These are phyloP conservation scores for Setaria viridis DNA, from an alignment of 202 grass and related monocot species.

Conservation along the genomic window DNA sequence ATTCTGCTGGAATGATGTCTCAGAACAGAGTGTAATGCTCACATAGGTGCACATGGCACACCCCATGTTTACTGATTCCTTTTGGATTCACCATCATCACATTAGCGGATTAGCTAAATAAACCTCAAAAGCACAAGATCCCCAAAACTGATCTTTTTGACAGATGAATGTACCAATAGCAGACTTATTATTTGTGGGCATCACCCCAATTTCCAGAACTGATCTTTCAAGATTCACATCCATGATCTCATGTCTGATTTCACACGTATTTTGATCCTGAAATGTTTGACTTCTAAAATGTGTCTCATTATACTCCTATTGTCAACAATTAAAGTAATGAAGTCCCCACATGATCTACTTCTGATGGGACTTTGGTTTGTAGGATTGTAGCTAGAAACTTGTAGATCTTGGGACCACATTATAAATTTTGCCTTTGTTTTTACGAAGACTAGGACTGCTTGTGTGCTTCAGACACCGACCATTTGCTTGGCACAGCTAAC, in stretches of 20 bases:
- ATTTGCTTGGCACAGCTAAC: conserved; percentile 34
- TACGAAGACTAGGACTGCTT: conserved; percentile 3
- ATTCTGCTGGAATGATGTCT: conserved; percentile 53
- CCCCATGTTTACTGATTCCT: conserved; percentile 39
- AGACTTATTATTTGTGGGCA: background rate
- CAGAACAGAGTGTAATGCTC: conserved; percentile 20
- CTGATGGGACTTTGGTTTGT: conserved; percentile 23
- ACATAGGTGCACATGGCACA: conserved; percentile 21
- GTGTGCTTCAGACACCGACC: conserved; percentile 22
- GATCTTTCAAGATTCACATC: conserved; percentile 9
- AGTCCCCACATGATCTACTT: conserved; percentile 28
- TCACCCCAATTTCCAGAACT: background rate
- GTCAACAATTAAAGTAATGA: conserved; percentile 50
- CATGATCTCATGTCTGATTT: conserved; percentile 13
- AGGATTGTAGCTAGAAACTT: conserved; percentile 41
- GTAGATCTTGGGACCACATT: conserved; percentile 52
- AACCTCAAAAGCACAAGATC: conserved; percentile 16
- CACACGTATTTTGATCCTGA: conserved; percentile 18
- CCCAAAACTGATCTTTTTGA: background rate
- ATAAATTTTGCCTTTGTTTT: background rate
- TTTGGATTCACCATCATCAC: background rate
- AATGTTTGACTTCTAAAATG: conserved; percentile 45
- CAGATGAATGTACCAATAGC: background rate
- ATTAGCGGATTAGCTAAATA: background rate
- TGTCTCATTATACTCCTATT: conserved; percentile 26